Percentiles rank a stretch among this genome's conserved stretches.
Conservation (phyloP, 2,329 filamentous ascomycete species). For the Trichophyton verrucosum region DNA sequence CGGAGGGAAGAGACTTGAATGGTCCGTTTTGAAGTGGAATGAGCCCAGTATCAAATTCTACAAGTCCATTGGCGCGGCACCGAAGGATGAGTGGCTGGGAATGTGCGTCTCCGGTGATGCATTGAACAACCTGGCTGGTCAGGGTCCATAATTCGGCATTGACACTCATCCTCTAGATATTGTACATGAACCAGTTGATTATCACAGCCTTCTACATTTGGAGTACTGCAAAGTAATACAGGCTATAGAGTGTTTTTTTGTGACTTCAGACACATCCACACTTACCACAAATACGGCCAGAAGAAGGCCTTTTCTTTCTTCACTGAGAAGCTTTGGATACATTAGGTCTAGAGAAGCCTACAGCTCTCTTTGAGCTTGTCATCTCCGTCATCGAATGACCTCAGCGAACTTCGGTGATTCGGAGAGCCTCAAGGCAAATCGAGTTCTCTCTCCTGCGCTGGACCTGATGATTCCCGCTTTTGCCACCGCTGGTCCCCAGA, state of each 20-base stretch:
- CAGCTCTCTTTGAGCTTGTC: neutral
- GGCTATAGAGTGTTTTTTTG: no score
- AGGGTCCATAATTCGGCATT: conserved; percentile 14
- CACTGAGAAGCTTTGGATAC: no score
- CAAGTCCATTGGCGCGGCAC: conserved; percentile 33
- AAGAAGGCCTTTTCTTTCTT: no score
- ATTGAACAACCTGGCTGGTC: conserved; percentile 30
- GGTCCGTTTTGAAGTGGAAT: conserved; percentile 89
- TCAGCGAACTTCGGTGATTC: conserved; percentile 55
- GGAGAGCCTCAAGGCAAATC: conserved; percentile 56
- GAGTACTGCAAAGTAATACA: no score
- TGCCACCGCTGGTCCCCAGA: neutral
- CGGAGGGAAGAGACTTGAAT: conserved; percentile 66
- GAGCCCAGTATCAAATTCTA: conserved; percentile 84
- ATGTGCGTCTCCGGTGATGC: conserved; percentile 39
- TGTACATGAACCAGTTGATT: no score
- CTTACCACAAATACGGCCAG: no score
- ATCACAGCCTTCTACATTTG: no score
- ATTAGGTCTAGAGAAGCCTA: neutral
- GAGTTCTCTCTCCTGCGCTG: conserved; percentile 29
- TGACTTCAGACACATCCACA: no score
- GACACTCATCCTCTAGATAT: no score
- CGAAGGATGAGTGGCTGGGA: conserved; percentile 38
- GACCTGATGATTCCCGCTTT: neutral
- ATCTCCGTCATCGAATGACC: conserved; percentile 21